phyloP scores from a whole-genome alignment of 345 rosid genomes.

The Geranium brycei region DNA sequence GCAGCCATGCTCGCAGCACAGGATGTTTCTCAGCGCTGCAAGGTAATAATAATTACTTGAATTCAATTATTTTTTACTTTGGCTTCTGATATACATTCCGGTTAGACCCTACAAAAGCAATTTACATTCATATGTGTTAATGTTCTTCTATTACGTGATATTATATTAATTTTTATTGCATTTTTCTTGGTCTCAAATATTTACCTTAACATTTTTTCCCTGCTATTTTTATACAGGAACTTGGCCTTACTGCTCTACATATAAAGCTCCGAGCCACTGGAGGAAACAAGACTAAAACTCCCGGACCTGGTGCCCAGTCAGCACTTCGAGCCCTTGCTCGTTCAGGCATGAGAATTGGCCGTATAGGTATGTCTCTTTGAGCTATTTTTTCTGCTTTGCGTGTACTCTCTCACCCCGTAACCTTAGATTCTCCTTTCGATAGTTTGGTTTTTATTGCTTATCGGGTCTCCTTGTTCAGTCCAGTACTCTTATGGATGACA shows the following conservation, averaged over 20 bases:
- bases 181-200: not conserved
- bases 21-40: slow-evolving; percentile 15
- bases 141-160: not conserved
- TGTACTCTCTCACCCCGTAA: no score
- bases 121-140: not conserved
- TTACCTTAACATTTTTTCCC: slow-evolving; percentile 9
- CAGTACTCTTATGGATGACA: no score
- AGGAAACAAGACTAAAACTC: slow-evolving; percentile 25
- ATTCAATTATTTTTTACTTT: no score
- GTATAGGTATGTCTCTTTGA: slow-evolving; percentile 12
- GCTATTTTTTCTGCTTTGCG: no score
- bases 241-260: not conserved
- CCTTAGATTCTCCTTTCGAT: no score
- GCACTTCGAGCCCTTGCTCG: slow-evolving; percentile 28
- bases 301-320: slow-evolving; percentile 28
- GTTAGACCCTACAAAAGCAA: not conserved
- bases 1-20: slow-evolving; percentile 31
- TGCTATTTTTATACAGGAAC: not conserved
- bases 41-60: not conserved
- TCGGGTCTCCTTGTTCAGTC: no score
- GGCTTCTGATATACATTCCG: not conserved
- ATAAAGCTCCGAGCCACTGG: slow-evolving; percentile 16
- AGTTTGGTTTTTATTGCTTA: no score
- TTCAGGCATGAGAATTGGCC: slow-evolving; percentile 27
- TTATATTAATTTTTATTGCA: no score